Conservation (phyloP, 176 grass and related monocot species). For the Triticum timopheevii region DNA sequence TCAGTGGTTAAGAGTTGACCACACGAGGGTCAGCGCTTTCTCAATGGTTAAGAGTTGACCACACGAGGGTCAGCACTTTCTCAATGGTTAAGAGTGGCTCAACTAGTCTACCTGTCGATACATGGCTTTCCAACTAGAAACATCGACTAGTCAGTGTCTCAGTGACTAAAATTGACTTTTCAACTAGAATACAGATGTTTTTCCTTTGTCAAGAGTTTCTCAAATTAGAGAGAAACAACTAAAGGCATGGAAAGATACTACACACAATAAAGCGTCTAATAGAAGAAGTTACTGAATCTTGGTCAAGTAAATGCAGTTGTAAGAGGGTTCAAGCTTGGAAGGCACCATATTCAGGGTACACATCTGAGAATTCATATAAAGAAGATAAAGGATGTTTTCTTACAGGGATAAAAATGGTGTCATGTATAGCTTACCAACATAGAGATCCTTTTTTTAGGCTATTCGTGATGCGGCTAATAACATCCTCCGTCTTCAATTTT, state of each 20-base stretch:
- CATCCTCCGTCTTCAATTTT: conserved; percentile 66
- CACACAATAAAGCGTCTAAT: conserved; percentile 15
- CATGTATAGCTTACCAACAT: conserved; percentile 54
- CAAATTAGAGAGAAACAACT: conserved; percentile 14
- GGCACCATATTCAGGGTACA: conserved; percentile 10
- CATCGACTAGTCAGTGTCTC: neutral
- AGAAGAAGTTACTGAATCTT: conserved; percentile 5
- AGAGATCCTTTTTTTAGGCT: conserved; percentile 72
- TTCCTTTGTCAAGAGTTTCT: neutral
- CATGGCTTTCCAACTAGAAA: neutral
- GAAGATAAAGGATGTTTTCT: neutral
- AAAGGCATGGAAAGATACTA: conserved; percentile 17
- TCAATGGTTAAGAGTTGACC: neutral
- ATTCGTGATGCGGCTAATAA: conserved; percentile 50
- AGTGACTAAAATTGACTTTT: neutral
- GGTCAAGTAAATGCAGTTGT: neutral
- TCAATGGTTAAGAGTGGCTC: neutral
- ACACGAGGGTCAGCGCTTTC: no score
- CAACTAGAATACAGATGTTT: neutral
- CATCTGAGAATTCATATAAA: conserved; percentile 8
- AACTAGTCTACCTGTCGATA: neutral
- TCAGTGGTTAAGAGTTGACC: neutral
- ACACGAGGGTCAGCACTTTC: no score
- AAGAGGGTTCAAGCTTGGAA: conserved; percentile 15
- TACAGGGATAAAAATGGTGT: conserved; percentile 20